Conservation (phyloP, 306 rosid genomes). For the Gastrolobium villosum region DNA sequence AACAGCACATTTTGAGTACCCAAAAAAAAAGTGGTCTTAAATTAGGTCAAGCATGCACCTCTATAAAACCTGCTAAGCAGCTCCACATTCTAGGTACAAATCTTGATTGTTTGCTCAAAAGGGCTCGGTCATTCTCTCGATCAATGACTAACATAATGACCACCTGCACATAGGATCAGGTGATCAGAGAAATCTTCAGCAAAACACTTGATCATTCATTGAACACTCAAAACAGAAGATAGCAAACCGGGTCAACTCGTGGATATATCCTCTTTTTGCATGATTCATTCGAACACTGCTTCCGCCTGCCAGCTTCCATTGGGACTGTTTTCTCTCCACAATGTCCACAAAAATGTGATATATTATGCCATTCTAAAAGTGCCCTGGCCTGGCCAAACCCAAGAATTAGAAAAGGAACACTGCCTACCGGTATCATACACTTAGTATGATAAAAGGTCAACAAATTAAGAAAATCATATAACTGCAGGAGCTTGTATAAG, state of each 20-base stretch:
- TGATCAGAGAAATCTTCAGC: conserved; percentile 37
- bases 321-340: conserved; percentile 88
- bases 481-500: conserved; percentile 9
- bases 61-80: conserved; percentile 94
- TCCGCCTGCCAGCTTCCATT: conserved; percentile 85
- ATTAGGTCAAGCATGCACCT: conserved; percentile 62
- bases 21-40: conserved; percentile 17
- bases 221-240: conserved; percentile 38
- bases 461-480: conserved; percentile 15
- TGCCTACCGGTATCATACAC: not conserved
- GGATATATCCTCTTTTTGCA: conserved; percentile 85
- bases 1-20: conserved; percentile 1
- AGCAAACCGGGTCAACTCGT: conserved; percentile 85
- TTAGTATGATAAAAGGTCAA: conserved; percentile 4
- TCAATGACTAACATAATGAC: conserved; percentile 94
- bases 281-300: conserved; percentile 77
- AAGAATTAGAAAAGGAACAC: conserved; percentile 29
- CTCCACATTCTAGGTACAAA: conserved; percentile 96
- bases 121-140: conserved; percentile 78
- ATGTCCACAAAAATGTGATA: conserved; percentile 81
- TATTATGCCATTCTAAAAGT: conserved; percentile 85
- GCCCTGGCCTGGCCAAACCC: conserved; percentile 82
- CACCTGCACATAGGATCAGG: conserved; percentile 67
- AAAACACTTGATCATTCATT: conserved; percentile 35
- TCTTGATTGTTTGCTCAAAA: conserved; percentile 78